Evolutionary conservation across 768 basidiomycete genomes (phyloP).

Genomic region (Lactarius akahatsu): DNA sequence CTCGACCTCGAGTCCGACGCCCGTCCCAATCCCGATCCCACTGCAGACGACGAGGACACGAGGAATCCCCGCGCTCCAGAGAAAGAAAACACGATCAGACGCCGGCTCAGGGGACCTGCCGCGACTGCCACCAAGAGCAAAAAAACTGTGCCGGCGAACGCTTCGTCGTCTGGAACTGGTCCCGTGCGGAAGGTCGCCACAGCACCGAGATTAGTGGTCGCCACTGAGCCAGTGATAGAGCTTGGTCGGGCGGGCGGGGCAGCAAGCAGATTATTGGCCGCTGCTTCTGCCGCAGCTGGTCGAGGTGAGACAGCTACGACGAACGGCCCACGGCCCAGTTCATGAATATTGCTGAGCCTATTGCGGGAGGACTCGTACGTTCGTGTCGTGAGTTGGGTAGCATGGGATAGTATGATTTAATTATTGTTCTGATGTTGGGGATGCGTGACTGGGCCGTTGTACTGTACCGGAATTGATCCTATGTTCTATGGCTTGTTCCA

Average conservation of each 20-base stretch:
- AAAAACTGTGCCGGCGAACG: background rate
- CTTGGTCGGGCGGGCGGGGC: slow-evolving; percentile 22
- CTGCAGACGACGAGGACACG: background rate
- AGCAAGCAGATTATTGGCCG: slow-evolving; percentile 18
- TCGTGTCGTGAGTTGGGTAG: slow-evolving; percentile 37
- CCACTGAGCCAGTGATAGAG: slow-evolving; percentile 12
- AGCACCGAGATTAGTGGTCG: background rate
- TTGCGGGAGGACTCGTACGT: slow-evolving; percentile 48
- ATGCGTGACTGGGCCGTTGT: background rate
- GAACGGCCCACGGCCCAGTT: slow-evolving; percentile 63
- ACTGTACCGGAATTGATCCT: background rate
- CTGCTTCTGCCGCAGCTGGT: slow-evolving; percentile 31
- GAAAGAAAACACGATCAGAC: slow-evolving; percentile 30
- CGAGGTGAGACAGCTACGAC: slow-evolving; percentile 30
- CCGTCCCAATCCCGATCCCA: slow-evolving; percentile 8
- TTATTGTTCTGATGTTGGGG: background rate
- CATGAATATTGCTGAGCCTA: slow-evolving; percentile 67
- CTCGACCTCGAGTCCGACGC: slow-evolving; percentile 21
- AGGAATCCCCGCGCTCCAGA: slow-evolving; percentile 19
- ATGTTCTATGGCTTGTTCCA: background rate
- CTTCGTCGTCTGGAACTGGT: background rate
- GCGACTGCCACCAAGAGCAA: slow-evolving; percentile 14
- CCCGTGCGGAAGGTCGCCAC: slow-evolving; percentile 29
- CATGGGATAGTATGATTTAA: background rate
- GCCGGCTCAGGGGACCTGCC: slow-evolving; percentile 21